Evolutionary conservation across 441 rosid species (phyloP), one percentile per base, ranked within the genome.

Genomic region (Erodium moschatum): DNA sequence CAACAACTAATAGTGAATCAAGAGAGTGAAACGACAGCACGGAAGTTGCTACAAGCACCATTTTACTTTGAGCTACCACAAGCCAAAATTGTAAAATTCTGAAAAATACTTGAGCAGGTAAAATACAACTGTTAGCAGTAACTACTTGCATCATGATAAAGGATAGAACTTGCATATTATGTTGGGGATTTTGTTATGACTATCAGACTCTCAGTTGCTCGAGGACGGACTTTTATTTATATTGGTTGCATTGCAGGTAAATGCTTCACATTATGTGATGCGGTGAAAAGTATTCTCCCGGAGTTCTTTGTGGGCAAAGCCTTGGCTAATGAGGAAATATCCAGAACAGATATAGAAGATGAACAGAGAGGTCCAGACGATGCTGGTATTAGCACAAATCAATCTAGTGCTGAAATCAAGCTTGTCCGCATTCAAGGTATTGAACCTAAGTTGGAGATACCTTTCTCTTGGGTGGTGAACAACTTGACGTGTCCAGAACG

Each of bases 401-500:
- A 54, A 20, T 58, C 67, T 16, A 67, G 15, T 63, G 82, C 86
- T 27, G 87, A 87, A 77, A 85, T 90, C 63, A 89, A 86, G 77
- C 74, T 89, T 48, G 71, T 87, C 12, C 88, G 97, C 31, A 85
- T 94, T 27, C 97, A 89, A 50, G 99, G 99, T 19, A 89, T 94
- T 0, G 96, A 94, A 77, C 90, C 91, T 61, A 85, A 83, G 73
- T 64, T 84, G 72, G 97, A 89, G 77, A 82, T 87, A 80, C 99
- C 99, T 1, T 88, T 94, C 73, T 88, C 96, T 5, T 94, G 97
- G 99, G 85, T 89, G 70, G 97, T 76, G 58, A 94, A 83, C 76
- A 89, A 91, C 82, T 82, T 94, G 77, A 80, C 80, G 83, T 85
- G 84, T 75, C 99, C 99, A 0, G 99, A 94, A 61, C 81, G 81